phyloP scores from a whole-genome alignment of 495 filamentous ascomycete species.

The Xylaria telfairii region DNA sequence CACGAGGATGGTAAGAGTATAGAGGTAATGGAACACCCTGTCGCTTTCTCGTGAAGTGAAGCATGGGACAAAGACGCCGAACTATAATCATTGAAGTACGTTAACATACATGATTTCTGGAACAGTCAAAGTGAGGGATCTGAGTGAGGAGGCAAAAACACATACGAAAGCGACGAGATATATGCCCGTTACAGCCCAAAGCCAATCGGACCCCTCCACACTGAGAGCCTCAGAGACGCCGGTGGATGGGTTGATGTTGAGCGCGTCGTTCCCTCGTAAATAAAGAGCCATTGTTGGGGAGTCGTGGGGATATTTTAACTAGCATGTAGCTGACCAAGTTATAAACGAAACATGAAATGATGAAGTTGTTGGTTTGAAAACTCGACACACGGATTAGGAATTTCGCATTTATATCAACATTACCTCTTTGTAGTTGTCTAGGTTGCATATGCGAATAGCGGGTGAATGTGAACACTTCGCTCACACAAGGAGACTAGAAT shows the following conservation, averaged over 20 bases:
- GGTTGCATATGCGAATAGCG: neutral
- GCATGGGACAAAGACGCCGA: neutral
- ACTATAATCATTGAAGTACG: neutral
- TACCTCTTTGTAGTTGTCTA: neutral
- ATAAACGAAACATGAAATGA: neutral
- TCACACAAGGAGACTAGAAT: neutral
- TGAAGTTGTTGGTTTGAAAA: neutral
- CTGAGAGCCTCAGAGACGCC: neutral
- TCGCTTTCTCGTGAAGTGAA: conserved; percentile 4
- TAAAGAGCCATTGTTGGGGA: neutral
- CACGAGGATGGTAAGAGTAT: neutral
- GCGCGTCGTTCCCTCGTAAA: neutral
- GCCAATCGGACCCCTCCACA: conserved; percentile 5
- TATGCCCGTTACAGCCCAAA: conserved; percentile 8
- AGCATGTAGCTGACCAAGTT: neutral
- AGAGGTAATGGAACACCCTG: conserved; percentile 11
- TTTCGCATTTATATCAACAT: neutral
- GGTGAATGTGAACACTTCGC: neutral
- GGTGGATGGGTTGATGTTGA: conserved; percentile 10
- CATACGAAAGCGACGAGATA: conserved; percentile 10
- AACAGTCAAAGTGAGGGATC: neutral
- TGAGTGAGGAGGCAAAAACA: neutral
- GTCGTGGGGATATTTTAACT: neutral
- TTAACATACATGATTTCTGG: neutral
- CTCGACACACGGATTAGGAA: neutral